phyloP scores from a whole-genome alignment of 2,329 filamentous ascomycete species.

The Fusarium sp. region DNA sequence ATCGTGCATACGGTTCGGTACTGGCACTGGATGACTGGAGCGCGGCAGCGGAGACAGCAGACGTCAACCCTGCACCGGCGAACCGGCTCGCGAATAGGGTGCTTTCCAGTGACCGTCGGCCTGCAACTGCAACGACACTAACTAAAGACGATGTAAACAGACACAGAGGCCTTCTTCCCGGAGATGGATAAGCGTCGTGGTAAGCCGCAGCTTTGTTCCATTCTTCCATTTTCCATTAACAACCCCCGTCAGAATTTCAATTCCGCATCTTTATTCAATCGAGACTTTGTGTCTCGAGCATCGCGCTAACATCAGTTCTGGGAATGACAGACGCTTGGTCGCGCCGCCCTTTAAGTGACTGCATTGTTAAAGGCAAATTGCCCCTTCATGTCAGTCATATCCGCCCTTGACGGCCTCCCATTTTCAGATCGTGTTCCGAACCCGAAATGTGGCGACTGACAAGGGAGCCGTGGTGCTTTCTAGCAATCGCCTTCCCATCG shows the following conservation, averaged over 20 bases:
- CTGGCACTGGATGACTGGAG: slow-evolving; percentile 29
- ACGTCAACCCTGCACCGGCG: slow-evolving; percentile 41
- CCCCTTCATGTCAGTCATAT: slow-evolving; percentile 25
- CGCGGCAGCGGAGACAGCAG: slow-evolving; percentile 37
- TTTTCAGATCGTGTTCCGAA: slow-evolving; percentile 16
- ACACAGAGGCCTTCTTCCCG: slow-evolving; percentile 35
- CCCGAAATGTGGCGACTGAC: slow-evolving; percentile 17
- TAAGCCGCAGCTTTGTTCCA: slow-evolving; percentile 33
- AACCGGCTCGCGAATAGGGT: slow-evolving; percentile 44
- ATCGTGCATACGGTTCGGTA: slow-evolving; percentile 42
- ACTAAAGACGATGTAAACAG: slow-evolving; percentile 31
- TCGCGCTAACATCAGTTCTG: slow-evolving; percentile 18
- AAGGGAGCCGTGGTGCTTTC: slow-evolving; percentile 12
- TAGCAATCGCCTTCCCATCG: slow-evolving; percentile 16
- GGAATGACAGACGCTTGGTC: slow-evolving; percentile 20
- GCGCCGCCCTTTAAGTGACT: slow-evolving; percentile 20
- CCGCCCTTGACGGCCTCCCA: slow-evolving; percentile 29
- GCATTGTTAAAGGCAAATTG: slow-evolving; percentile 23
- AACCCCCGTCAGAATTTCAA: slow-evolving; percentile 22
- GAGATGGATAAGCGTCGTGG: slow-evolving; percentile 40
- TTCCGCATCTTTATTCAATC: slow-evolving; percentile 34
- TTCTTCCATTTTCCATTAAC: slow-evolving; percentile 25
- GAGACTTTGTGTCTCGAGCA: slow-evolving; percentile 10
- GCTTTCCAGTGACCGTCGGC: slow-evolving; percentile 37
- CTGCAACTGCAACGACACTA: slow-evolving; percentile 29